Evolutionary conservation across 495 filamentous ascomycete species (phyloP), one percentile per base, ranked within the genome.

Genomic region (Penicilliopsis zonata): DNA sequence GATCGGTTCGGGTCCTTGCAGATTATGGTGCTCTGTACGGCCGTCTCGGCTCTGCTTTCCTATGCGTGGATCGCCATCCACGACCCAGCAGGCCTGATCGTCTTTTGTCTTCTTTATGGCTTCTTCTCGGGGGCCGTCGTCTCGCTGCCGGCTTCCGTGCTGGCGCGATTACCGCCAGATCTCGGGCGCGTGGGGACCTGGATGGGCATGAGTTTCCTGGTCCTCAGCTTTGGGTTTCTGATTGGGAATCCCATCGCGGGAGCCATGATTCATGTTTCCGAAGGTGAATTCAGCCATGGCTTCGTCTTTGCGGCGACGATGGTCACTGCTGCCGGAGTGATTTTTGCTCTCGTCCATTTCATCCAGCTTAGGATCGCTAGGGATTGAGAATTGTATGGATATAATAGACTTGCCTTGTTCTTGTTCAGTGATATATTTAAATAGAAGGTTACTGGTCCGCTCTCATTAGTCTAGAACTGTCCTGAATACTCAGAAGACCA

Each of bases 201-300:
- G 30, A 69, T 83, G 50, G 82, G 80, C 12, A 82, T 85, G 76
- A 62, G 73, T n/a, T 81, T 84, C 33, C 72, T 65, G 8, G 67
- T 82, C 29, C 64, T 71, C 19, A 74, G 72, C 30, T 71, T 86
- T 35, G 78, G 81, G 2, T 62, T 61, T 17, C 53, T 86, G 20
- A 74, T 74, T 13, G 80, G 81, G 0, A 63, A 77, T 10, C 79
- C 81, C 1, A 69, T 86, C 27, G 76, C 70, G 0, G 82, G 80
- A 0, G 63, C 63, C n/a, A n/a, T n/a, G n/a, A n/a, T n/a, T n/a
- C n/a, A n/a, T n/a, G n/a, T n/a, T n/a, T n/a, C n/a, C n/a, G n/a
- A n/a, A n/a, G n/a, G n/a, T n/a, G n/a, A n/a, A n/a, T n/a, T n/a
- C n/a, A n/a, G n/a, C n/a, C n/a, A n/a, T n/a, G n/a, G n/a, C n/a